These are phyloP conservation scores for Paraphoma sp. DNA, from an alignment of 2,329 filamentous ascomycete genomes.

Conservation along the genomic window DNA sequence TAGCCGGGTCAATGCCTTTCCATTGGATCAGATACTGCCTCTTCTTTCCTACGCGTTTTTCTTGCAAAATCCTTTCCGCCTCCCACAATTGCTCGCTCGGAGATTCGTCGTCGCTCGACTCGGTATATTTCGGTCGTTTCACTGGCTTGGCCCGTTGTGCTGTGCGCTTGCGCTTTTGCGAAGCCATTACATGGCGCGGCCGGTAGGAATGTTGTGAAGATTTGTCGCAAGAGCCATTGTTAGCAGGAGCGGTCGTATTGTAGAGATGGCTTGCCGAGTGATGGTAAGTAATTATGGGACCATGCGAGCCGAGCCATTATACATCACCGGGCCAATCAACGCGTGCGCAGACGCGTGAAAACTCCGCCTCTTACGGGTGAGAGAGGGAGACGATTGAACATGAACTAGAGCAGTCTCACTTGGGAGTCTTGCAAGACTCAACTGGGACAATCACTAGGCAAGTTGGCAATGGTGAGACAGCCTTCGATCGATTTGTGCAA, in stretches of 20 bases:
- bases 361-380: background rate
- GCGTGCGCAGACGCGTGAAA: background rate
- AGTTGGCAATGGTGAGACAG: too few species aligned
- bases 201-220: conserved; percentile 6
- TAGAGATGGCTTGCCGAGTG: conserved; percentile 1
- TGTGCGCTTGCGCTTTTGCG: conserved; percentile 30
- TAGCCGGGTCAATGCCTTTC: conserved; percentile 57
- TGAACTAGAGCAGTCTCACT: background rate
- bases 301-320: background rate
- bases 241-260: conserved; percentile 4
- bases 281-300: conserved; percentile 4
- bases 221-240: conserved; percentile 27
- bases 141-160: conserved; percentile 10
- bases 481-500: too few species aligned
- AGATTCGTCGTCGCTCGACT: conserved; percentile 13
- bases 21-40: conserved; percentile 63
- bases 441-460: too few species aligned
- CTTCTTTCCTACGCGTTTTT: conserved; percentile 28
- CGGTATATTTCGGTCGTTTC: conserved; percentile 21
- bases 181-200: conserved; percentile 35
- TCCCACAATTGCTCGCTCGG: conserved; percentile 7
- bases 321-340: background rate
- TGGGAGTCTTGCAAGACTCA: too few species aligned
- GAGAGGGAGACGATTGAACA: background rate
- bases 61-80: conserved; percentile 22